Percentiles rank a stretch among this genome's conserved stretches.
Evolutionary conservation across 257 asterid species (phyloP).

Genomic region (Forsythia suspensa): DNA sequence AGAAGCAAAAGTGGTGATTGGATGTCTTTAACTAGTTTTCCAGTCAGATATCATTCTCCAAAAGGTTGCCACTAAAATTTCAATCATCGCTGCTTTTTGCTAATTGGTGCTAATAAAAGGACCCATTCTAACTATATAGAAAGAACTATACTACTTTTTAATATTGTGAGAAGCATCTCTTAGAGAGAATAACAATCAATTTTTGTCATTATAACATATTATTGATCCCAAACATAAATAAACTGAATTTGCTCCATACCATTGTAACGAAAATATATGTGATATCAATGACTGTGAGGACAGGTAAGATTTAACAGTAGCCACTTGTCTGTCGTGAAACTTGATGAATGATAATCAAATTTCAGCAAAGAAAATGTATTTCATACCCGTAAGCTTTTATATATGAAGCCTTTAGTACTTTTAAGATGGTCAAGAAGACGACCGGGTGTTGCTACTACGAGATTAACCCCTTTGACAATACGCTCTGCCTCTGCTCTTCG

Average conservation of each 20-base stretch:
- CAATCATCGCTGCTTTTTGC: background rate
- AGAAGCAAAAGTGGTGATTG: background rate
- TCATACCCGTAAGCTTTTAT: slow-evolving; percentile 74
- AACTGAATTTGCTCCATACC: background rate
- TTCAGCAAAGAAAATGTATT: background rate
- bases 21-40: background rate
- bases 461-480: slow-evolving; percentile 74
- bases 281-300: background rate
- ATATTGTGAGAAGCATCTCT: background rate
- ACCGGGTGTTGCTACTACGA: slow-evolving; percentile 89
- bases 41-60: background rate
- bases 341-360: background rate
- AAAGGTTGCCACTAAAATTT: background rate
- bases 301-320: background rate
- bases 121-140: background rate
- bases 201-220: background rate
- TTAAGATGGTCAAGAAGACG: slow-evolving; percentile 97
- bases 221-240: background rate
- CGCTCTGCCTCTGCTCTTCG: slow-evolving; percentile 87
- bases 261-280: background rate
- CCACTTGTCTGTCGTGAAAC: background rate
- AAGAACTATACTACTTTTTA: background rate
- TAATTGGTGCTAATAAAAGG: background rate
- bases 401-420: slow-evolving; percentile 82
- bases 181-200: background rate